Conservation (phyloP, 2,329 filamentous ascomycete species). For the Talaromyces sp. region DNA sequence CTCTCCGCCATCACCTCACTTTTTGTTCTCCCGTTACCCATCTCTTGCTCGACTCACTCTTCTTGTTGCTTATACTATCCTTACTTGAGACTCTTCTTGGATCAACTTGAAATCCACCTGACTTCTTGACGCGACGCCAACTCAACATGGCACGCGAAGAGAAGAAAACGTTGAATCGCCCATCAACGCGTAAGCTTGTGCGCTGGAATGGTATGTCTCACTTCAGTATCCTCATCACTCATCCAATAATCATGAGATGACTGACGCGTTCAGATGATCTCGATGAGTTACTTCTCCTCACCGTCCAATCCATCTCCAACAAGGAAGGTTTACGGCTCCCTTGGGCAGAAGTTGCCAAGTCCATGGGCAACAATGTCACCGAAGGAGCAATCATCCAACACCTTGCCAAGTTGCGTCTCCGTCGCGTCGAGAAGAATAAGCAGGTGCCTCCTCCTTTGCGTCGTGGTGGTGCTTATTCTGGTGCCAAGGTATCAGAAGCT, state of each 20-base stretch:
- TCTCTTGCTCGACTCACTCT: not conserved
- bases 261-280: constrained; percentile 37
- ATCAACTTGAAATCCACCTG: not conserved
- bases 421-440: constrained; percentile 34
- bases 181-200: constrained; percentile 39
- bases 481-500: constrained; percentile 16
- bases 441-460: constrained; percentile 43
- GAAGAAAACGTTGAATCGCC: constrained; percentile 27
- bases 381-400: constrained; percentile 50
- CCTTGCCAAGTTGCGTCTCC: constrained; percentile 44
- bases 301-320: constrained; percentile 44
- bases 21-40: not conserved
- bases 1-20: constrained; percentile 10
- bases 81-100: not conserved
- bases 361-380: constrained; percentile 42
- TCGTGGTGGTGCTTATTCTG: constrained; percentile 29
- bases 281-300: constrained; percentile 45
- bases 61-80: not conserved
- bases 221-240: not conserved
- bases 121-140: not conserved
- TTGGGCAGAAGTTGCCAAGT: constrained; percentile 41
- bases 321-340: constrained; percentile 40
- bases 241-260: not conserved
- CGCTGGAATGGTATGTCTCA: constrained; percentile 45
- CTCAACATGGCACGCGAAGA: constrained; percentile 7